Conservation (phyloP, 2,329 filamentous ascomycete genomes). For the Penicillium sp. region DNA sequence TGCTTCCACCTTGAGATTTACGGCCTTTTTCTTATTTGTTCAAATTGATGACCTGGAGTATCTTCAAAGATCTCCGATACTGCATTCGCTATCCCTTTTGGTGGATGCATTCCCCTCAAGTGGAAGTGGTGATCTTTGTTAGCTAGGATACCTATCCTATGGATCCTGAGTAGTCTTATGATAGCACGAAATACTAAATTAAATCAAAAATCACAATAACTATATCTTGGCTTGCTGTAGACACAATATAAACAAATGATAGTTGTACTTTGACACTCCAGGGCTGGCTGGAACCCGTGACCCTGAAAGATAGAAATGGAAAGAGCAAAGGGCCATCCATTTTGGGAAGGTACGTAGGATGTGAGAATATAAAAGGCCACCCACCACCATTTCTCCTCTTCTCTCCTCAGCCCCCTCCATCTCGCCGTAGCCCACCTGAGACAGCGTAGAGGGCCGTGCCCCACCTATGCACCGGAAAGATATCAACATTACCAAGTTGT, state of each 20-base stretch:
- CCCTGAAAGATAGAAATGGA: not conserved
- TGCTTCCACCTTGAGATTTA: conserved; percentile 7
- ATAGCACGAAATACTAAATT: not conserved
- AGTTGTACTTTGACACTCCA: not conserved
- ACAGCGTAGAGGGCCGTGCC: not conserved
- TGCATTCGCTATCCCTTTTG: not conserved
- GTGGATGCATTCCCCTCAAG: not conserved
- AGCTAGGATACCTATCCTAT: not conserved
- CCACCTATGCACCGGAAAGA: not conserved
- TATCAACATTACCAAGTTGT: not conserved
- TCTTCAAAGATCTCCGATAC: conserved; percentile 2
- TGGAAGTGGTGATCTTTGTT: not conserved
- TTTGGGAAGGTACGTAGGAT: not conserved
- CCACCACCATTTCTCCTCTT: too few species aligned
- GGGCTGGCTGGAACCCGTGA: not conserved
- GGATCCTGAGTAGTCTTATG: not conserved
- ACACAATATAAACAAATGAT: not conserved
- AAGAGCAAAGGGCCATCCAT: not conserved
- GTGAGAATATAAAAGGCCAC: not conserved
- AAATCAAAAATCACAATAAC: not conserved
- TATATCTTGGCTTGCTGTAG: not conserved
- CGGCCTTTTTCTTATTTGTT: conserved; percentile 4
- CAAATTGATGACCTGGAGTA: conserved; percentile 14
- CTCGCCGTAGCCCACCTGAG: not conserved
- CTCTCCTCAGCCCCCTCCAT: not conserved